phyloP scores from a whole-genome alignment of 208 protist species.

The Wallacemonas sp. region DNA sequence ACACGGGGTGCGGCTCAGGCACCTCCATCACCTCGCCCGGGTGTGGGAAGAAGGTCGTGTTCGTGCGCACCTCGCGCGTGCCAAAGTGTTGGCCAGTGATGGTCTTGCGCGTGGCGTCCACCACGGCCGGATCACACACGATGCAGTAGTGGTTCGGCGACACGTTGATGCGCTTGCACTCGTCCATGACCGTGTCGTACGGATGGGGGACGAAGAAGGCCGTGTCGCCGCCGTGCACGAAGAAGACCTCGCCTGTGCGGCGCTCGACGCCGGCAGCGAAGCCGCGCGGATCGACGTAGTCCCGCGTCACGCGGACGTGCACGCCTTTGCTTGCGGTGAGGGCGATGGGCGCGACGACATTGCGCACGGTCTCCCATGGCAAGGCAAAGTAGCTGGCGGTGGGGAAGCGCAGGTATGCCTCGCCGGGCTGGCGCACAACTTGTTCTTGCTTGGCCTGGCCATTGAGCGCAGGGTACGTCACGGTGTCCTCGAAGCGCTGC shows the following conservation, averaged over 20 bases:
- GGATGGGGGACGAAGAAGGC: conserved; percentile 92
- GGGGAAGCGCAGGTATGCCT: conserved; percentile 64
- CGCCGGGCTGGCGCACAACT: conserved; percentile 42
- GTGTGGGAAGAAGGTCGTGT: conserved; percentile 85
- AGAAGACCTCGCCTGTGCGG: conserved; percentile 64
- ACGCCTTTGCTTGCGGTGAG: conserved; percentile 82
- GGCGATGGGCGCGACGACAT: conserved; percentile 43
- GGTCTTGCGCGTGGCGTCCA: conserved; percentile 21
- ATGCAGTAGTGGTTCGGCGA: conserved; percentile 39
- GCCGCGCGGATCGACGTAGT: conserved; percentile 88
- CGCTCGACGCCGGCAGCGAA: conserved; percentile 58
- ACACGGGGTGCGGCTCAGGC: conserved; percentile 48
- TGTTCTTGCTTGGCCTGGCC: conserved; percentile 17
- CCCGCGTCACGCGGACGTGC: conserved; percentile 76
- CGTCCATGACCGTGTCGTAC: conserved; percentile 85
- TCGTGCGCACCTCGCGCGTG: conserved; percentile 61
- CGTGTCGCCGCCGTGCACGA: conserved; percentile 84
- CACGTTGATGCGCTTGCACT: conserved; percentile 64
- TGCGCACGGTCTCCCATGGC: conserved; percentile 81
- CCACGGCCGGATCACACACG: conserved; percentile 32
- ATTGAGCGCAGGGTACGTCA: conserved; percentile 31
- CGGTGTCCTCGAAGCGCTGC: conserved; percentile 32
- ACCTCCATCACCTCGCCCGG: conserved; percentile 76
- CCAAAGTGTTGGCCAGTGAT: conserved; percentile 28
- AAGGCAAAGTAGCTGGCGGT: conserved; percentile 69